Evolutionary conservation across 2,329 filamentous ascomycete genomes (phyloP).

Genomic region (Xylaria sp.): DNA sequence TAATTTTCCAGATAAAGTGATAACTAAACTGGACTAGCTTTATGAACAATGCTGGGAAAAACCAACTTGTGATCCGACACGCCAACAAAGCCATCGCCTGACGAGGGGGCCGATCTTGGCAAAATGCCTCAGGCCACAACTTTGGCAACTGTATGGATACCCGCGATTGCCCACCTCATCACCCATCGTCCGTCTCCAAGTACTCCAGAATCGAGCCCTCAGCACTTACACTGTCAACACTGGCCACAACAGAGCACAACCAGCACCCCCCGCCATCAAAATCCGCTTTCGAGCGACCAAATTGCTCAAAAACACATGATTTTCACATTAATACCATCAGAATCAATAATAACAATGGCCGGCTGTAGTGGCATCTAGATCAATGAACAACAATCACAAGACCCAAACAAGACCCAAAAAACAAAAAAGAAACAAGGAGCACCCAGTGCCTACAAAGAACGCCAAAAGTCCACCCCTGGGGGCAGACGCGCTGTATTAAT

Average conservation of each 20-base stretch:
- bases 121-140: conserved; percentile 34
- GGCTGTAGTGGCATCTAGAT: conserved; percentile 22
- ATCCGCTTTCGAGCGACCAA: neutral
- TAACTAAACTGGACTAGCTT: conserved; percentile 31
- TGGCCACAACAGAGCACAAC: conserved; percentile 21
- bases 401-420: conserved; percentile 39
- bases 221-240: conserved; percentile 15
- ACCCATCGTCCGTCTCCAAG: conserved; percentile 22
- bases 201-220: conserved; percentile 18
- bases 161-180: conserved; percentile 32
- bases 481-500: conserved; percentile 27
- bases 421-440: conserved; percentile 38
- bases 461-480: conserved; percentile 13
- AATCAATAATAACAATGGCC: conserved; percentile 32
- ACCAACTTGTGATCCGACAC: conserved; percentile 27
- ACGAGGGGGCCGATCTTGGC: conserved; percentile 12
- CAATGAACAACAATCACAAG: conserved; percentile 22
- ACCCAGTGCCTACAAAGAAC: conserved; percentile 35
- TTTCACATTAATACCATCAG: conserved; percentile 18
- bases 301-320: conserved; percentile 16
- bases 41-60: neutral
- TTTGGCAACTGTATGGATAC: conserved; percentile 33
- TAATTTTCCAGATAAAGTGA: neutral
- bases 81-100: conserved; percentile 14
- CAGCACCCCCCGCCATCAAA: conserved; percentile 2